Evolutionary conservation across 768 basidiomycete species (phyloP), one percentile per base, ranked within the genome.

Genomic region (Suillus weaverae): DNA sequence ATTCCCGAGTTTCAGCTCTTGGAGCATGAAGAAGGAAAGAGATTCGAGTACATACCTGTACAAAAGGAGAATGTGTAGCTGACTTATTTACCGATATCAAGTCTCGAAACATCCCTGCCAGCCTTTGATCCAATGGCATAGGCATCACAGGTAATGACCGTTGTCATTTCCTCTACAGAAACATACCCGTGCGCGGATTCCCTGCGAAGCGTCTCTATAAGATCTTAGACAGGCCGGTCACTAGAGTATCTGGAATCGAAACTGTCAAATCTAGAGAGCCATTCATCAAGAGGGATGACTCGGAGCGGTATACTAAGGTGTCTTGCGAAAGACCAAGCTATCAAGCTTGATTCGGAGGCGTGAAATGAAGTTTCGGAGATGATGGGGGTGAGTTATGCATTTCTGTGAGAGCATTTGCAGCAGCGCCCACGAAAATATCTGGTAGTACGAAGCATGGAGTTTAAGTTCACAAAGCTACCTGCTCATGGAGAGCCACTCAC

Each of bases 1-100:
- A 66, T 71, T 43, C 71, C 76, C 43, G 78, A 81, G 67, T 80
- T 80, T 67, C 71, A 76, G 62, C 66, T 79, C 20, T 66, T 81
- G 41, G 79, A 80, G 66, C 69, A 70, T 3, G 71, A 73, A 46
- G 79, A 80, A 64, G 78, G 79, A 1, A 70, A 68, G 33, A 63
- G 30, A 41, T 71, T 68, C 44, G 57, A 69, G 43, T 55, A 60
- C 14, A 36, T 35, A 35, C 33, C 50, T 56, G 16, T 13, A n/a
- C 11, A 10, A 7, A 14, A 41, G 20, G 10, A 22, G 38, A 55
- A 41, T 4, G 14, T 38, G 5, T 59, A 41, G 14, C n/a, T 55
- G 38, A 13, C 10, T 16, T 51, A 18, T 32, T 5, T 18, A 32
- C 30, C 18, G 32, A 53, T 53, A 32, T 5, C 30, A 5, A 10